Conservation (phyloP, 2,329 filamentous ascomycete genomes). For the Plenodomus lindquistii region DNA sequence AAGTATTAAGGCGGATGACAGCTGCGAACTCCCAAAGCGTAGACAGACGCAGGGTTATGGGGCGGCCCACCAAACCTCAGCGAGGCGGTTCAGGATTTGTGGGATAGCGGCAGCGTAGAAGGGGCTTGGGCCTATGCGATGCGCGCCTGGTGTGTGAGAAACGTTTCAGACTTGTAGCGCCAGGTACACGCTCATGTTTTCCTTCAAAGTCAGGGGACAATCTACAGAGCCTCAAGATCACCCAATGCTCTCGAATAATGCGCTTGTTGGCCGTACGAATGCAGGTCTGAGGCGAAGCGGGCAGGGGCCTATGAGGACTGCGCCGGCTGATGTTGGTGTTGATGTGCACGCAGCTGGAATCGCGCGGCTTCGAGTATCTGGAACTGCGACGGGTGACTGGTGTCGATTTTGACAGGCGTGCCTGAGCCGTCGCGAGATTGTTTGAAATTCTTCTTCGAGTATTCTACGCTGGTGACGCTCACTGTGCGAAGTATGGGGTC, state of each 20-base stretch:
- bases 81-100: constrained; percentile 13
- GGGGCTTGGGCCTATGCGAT: constrained; percentile 34
- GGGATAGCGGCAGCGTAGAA: constrained; percentile 12
- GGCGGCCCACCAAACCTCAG: constrained; percentile 27
- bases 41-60: constrained; percentile 25
- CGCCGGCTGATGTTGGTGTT: not conserved
- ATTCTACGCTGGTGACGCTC: constrained; percentile 10
- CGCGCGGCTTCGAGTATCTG: not conserved
- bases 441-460: constrained; percentile 10
- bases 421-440: constrained; percentile 15
- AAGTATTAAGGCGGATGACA: constrained; percentile 33
- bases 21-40: constrained; percentile 27
- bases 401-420: constrained; percentile 6
- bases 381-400: not conserved
- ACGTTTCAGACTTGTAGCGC: constrained; percentile 47
- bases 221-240: constrained; percentile 23
- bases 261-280: constrained; percentile 14
- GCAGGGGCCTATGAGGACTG: constrained; percentile 3
- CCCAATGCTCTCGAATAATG: constrained; percentile 22
- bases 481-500: constrained; percentile 6
- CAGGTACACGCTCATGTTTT: constrained; percentile 43
- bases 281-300: constrained; percentile 27
- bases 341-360: not conserved
- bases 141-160: constrained; percentile 41
- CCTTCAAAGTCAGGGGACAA: constrained; percentile 19